Evolutionary conservation across 2,329 filamentous ascomycete species (phyloP), one percentile per base, ranked within the genome.

Genomic region (Pyrenophora tritici-repentis): DNA sequence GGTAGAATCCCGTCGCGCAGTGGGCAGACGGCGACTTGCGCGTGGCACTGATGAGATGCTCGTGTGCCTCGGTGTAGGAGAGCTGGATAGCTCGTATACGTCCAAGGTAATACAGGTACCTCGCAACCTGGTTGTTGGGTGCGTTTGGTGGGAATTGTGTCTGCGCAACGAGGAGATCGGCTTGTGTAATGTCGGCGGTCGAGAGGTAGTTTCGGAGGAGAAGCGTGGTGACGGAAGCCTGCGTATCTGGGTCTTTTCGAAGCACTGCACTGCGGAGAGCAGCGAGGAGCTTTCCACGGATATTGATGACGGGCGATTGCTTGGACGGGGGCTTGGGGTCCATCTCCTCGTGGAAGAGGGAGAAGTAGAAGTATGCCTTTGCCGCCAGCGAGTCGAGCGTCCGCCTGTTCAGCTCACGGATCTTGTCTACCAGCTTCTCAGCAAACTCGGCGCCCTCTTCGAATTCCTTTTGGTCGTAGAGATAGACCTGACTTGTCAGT

Each of bases 291-390:
- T 86, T 88, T 48, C 92, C 90, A 53, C 94, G 88, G 68, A 96
- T 91, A 34, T 87, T 83, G 55, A 97, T 89, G 61, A 96, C 85
- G 3, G 91, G 88, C 6, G 92, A 96, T 67, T 90, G 87, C 48
- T 91, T 88, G 44, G 92, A 97, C 18, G 93, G 92, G 37, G 94
- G 90, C 57, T 93, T 84, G 17, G 93, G 92, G 54, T 86, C 85
- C 56, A 95, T 84, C 75, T 95, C 87, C 81, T 99, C 94, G 78
- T 88, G 91, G 80, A 97, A 97, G 65, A 97, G 82, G 18, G 91
- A 91, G 78, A 91, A 96, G 81, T 99, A 99, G 78, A 97, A 97
- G 82, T 97, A 99, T 58, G 93, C 91, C 76, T 95, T 95, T 60
- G 93, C 91, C 52, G 92, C 90, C 52, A 99, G 85, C 42, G 92